Percentiles rank a stretch among this genome's conserved stretches.
phyloP scores from a whole-genome alignment of 75 land plant species.

The Ceratopteris richardii region DNA sequence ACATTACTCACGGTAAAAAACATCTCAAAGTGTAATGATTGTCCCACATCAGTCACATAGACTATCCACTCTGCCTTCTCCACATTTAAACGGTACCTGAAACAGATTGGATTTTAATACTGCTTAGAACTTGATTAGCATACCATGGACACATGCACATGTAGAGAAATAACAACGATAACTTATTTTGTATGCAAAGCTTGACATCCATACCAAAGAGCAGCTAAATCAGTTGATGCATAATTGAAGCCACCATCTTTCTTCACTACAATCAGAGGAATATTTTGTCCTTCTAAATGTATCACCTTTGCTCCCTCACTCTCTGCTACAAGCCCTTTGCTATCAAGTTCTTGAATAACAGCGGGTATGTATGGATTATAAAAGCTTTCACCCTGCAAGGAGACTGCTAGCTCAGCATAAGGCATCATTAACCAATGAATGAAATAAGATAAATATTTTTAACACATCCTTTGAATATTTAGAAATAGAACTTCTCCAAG shows the following conservation, averaged over 20 bases:
- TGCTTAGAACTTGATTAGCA: no score
- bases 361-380: conserved; percentile 79
- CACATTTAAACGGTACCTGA: conserved; percentile 84
- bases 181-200: not conserved
- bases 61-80: conserved; percentile 87
- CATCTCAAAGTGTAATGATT: conserved; percentile 88
- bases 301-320: conserved; percentile 94
- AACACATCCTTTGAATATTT: no score
- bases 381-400: conserved; percentile 82
- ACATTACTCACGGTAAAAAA: conserved; percentile 53
- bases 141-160: not conserved
- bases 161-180: not conserved
- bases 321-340: conserved; percentile 58
- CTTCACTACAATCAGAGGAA: conserved; percentile 91
- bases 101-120: not conserved
- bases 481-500: no score
- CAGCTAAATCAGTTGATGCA: conserved; percentile 91
- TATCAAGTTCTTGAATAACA: conserved; percentile 40
- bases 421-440: not conserved
- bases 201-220: conserved; percentile 51
- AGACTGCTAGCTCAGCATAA: not conserved
- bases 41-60: conserved; percentile 96
- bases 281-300: conserved; percentile 54
- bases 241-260: conserved; percentile 96
- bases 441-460: no score